Evolutionary conservation across 805 yeast species (phyloP).

Genomic region (Starmerella bombicola): DNA sequence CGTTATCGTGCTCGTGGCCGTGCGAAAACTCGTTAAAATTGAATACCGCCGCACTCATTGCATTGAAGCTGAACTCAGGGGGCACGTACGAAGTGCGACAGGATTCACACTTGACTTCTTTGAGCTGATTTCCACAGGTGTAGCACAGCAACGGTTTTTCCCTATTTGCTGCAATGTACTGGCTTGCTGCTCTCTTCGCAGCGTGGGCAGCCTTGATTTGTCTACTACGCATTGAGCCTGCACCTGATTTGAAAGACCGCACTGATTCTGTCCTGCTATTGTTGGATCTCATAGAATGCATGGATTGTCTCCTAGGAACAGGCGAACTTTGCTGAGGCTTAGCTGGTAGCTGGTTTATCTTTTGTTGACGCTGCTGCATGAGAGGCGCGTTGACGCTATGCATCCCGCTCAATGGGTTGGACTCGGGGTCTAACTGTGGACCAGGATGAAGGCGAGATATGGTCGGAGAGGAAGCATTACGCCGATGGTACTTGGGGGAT

Average conservation of each 20-base stretch:
- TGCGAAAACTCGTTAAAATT: not conserved
- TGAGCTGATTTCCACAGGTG: conserved; percentile 18
- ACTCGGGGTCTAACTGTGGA: conserved; percentile 2
- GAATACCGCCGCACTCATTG: conserved; percentile 9
- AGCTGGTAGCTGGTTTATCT: not conserved
- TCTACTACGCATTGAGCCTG: conserved; percentile 2
- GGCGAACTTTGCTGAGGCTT: not conserved
- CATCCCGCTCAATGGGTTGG: conserved; percentile 4
- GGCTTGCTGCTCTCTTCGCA: conserved; percentile 15
- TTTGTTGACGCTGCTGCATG: not conserved
- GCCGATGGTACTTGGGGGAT: no score
- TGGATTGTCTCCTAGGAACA: not conserved
- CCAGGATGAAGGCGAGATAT: no score
- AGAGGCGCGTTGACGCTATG: not conserved
- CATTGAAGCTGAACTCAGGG: conserved; percentile 13
- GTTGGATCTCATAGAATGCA: conserved; percentile 1
- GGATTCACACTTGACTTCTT: conserved; percentile 13
- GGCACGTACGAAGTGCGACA: conserved; percentile 22
- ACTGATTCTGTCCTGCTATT: conserved; percentile 4
- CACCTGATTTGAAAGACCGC: conserved; percentile 10
- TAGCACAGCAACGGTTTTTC: conserved; percentile 17
- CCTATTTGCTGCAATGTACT: conserved; percentile 8
- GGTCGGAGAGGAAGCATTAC: no score
- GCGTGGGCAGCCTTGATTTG: conserved; percentile 16
- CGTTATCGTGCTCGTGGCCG: not conserved